Conservation (phyloP, 768 basidiomycete genomes). For the Cystofilobasidium bisporidii region DNA sequence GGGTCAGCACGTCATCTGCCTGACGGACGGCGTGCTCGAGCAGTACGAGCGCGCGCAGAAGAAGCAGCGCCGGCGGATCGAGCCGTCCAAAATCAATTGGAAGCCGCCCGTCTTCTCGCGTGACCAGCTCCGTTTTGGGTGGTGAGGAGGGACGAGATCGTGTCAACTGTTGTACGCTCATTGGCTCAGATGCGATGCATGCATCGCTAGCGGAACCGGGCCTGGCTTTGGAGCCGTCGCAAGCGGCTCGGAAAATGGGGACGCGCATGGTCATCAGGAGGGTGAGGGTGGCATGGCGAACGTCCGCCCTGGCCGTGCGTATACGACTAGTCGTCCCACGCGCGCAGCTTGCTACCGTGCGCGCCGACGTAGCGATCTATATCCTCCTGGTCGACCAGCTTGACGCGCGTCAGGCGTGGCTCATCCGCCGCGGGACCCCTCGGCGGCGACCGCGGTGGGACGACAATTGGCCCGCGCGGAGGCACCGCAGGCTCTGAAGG, state of each 20-base stretch:
- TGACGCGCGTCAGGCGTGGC: background rate
- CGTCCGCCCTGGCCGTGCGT: no score
- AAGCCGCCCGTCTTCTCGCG: slow-evolving; percentile 89
- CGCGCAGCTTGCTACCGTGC: background rate
- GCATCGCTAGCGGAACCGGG: no score
- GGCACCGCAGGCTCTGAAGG: no score
- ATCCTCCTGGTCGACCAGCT: background rate
- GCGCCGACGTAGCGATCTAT: background rate
- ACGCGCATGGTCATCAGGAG: background rate
- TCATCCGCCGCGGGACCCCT: no score
- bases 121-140: slow-evolving; percentile 71
- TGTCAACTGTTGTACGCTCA: background rate
- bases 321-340: background rate
- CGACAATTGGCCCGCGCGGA: no score
- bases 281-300: background rate
- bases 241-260: no score
- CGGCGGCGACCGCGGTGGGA: no score
- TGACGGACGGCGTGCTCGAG: slow-evolving; percentile 82
- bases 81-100: slow-evolving; percentile 74
- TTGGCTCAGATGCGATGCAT: no score
- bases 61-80: slow-evolving; percentile 69
- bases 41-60: slow-evolving; percentile 73
- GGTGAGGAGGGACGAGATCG: no score
- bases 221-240: no score
- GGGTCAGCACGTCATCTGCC: slow-evolving; percentile 82